Conservation (phyloP, 2,329 filamentous ascomycete species). For the Aspergillus fischeri region DNA sequence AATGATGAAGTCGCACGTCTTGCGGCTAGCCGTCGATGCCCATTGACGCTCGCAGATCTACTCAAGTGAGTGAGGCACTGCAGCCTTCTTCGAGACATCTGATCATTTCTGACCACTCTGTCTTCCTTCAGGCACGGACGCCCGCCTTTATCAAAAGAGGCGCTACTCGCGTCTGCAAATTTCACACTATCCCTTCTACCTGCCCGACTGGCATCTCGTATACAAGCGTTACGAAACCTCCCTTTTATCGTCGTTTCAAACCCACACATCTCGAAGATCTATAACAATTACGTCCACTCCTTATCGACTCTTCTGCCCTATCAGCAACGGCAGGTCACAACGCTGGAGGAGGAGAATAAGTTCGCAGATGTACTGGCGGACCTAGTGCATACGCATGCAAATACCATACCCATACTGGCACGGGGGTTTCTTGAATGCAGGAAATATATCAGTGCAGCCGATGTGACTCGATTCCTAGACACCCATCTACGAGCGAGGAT, state of each 20-base stretch:
- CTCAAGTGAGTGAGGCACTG: constrained; percentile 72
- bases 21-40: constrained; percentile 72
- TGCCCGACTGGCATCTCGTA: constrained; percentile 86
- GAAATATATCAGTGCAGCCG: constrained; percentile 75
- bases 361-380: constrained; percentile 94
- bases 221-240: constrained; percentile 86
- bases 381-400: constrained; percentile 88
- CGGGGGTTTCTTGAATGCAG: constrained; percentile 89
- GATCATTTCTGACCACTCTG: not conserved
- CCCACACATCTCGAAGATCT: constrained; percentile 87
- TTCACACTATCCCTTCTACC: constrained; percentile 92
- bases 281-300: constrained; percentile 93
- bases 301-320: constrained; percentile 87
- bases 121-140: constrained; percentile 59
- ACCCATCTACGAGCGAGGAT: constrained; percentile 91
- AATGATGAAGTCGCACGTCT: constrained; percentile 76
- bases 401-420: constrained; percentile 90
- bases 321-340: constrained; percentile 66
- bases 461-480: constrained; percentile 90
- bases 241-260: constrained; percentile 99
- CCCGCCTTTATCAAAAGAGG: constrained; percentile 74
- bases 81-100: not conserved
- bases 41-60: constrained; percentile 79
- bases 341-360: constrained; percentile 77
- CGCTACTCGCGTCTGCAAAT: constrained; percentile 85